These are phyloP conservation scores for Diophrys sp. DNA, from an alignment of 73 alveolate genomes.

Conservation along the genomic window DNA sequence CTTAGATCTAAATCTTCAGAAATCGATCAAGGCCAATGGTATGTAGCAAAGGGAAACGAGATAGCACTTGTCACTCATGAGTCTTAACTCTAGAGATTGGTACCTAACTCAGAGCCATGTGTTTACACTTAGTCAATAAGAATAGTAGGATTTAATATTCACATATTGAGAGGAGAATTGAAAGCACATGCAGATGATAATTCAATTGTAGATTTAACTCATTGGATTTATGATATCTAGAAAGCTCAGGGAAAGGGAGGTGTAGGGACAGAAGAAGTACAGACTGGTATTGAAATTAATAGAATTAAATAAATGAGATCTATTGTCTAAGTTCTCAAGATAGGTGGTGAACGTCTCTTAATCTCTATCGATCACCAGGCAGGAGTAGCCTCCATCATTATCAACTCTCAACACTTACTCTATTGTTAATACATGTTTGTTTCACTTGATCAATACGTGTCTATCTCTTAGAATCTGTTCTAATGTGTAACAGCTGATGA, in stretches of 20 bases:
- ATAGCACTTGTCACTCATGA: not conserved
- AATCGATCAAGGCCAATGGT: not conserved
- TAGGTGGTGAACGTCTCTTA: not conserved
- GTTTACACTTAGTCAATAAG: not conserved
- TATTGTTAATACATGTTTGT: constrained; percentile 34
- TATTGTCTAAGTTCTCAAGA: not conserved
- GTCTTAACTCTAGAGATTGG: not conserved
- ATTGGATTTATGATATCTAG: not conserved
- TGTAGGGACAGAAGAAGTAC: not conserved
- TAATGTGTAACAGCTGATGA: constrained; percentile 51
- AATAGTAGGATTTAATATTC: not conserved
- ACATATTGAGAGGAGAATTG: not conserved
- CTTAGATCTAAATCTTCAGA: not conserved
- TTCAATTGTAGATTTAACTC: not conserved
- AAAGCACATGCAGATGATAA: not conserved
- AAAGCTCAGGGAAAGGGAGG: not conserved
- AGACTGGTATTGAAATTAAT: no score
- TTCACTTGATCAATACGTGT: constrained; percentile 24
- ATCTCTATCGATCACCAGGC: constrained; percentile 23
- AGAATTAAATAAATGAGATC: not conserved
- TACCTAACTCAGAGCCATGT: not conserved
- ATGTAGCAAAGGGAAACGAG: not conserved
- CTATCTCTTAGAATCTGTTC: constrained; percentile 29
- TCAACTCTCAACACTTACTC: constrained; percentile 43
- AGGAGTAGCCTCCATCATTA: constrained; percentile 16